Base-by-base conservation (phyloP, 768 basidiomycete genomes). In the Leccinum pellstonianum region DNA sequence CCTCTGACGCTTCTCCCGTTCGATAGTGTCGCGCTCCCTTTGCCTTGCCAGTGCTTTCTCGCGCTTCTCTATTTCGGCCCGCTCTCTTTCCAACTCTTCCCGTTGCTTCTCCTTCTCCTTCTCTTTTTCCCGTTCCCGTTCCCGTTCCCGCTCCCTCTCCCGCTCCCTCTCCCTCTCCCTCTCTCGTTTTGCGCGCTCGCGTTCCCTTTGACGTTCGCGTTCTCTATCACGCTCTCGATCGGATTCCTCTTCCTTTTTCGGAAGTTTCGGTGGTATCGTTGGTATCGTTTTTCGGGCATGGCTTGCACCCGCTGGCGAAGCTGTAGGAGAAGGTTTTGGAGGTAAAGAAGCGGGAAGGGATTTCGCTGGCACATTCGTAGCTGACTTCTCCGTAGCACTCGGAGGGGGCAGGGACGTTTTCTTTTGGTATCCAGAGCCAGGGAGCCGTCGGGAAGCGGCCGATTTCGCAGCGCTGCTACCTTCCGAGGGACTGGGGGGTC, bases 351-450 rank as follows among this genome's bases (percentile, higher is more conserved):
- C 49, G 10, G 76, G 62, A 29, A 63, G 66, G 19, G 66, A 60
- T 37, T 70, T 70, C 35, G 67, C 67, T 21, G 62, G 50, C 27
- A 66, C 25, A 19, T 76, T 75, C 23, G 65, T 17, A n/a, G 76
- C 76, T 25, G 70, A 63, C 63, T 66, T 77, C 15, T 64, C 68
- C 12, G 65, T 19, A 15, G 57, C 19, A 52, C 67, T 53, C 1
- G 60, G 1, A 17, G 70, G 60, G 7, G 66, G 51, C 46, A 64
- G 74, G 47, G 73, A 67, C 0, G 70, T 64, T n/a, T 74, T 74
- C 27, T 77, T 77, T 59, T 74, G 76, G 64, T 76, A 82, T 3
- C 82, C 82, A 4, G 83, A 83, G 0, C 83, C 83, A 29, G 83
- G 83, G 12, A 73, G 57, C 35, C 79, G 77, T 52, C 77, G 72